Base-by-base conservation (phyloP, 768 basidiomycete species). In the Psilocybe cubensis region DNA sequence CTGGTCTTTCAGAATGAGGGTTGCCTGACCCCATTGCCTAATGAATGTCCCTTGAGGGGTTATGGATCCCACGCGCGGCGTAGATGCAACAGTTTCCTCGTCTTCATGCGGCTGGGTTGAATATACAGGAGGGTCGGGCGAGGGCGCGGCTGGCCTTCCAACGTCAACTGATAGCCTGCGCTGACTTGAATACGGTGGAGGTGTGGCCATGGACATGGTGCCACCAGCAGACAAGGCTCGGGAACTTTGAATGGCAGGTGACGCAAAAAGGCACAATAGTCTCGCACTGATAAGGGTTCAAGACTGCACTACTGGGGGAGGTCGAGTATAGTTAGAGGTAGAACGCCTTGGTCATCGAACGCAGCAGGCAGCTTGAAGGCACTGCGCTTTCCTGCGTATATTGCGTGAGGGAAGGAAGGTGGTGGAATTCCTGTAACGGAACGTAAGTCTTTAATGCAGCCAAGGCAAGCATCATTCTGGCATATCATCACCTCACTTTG, bases 81-180 rank as follows among this genome's bases (percentile, higher is more conserved):
- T 76, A 29, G 67, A 75, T 23, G 75, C 72, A 20, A 80, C 59
- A 4, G 72, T 75, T 50, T 73, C 70, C 59, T 79, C 75, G 50
- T 72, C 71, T 11, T 48, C 52, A 3, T 59, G 63, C 11, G 74
- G 74, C 28, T 68, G 65, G 12, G 70, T 60, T n/a, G 75, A 71
- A 52, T 77, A 77, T 0, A 70, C 67, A 2, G 78, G 74, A 20
- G 55, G 60, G 18, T 24, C 20, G 25, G 52, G 14, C n/a, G 35
- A 43, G 25, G 53, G 17, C 23, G 43, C 18, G 27, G 14, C 35
- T 20, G 42, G 33, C 20, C 29, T 4, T 12, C 31, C 38, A 4
- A 38, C 17, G 11, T 17, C 45, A 29, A 18, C 23, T 11, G 52
- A 14, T 10, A 47, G 31, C n/a, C 48, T 24, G 14, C 17, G 44